Base-by-base conservation (phyloP, 164 flowering plant species). In the Macadamia integrifolia region DNA sequence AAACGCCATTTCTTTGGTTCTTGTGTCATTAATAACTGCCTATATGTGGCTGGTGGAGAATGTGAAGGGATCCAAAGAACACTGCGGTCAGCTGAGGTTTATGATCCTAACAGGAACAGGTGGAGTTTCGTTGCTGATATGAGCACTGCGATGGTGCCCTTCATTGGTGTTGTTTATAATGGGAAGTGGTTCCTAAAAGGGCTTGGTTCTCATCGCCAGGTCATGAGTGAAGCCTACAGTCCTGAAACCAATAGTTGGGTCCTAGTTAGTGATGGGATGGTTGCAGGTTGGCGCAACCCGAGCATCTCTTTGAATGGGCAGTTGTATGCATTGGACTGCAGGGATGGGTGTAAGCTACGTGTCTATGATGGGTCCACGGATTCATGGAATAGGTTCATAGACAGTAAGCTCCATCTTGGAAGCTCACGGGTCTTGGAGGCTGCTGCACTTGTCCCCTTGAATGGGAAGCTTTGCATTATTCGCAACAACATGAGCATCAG, bases 111-210 rank as follows among this genome's bases (percentile, higher is more conserved):
- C 73, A 85, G 65, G 73, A 84, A 82, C 70, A 71, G 91, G 61
- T 93, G 98, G 98, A 86, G 76, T 74, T 88, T 85, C 59, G 76
- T 93, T 65, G 75, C 94, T 15, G 98, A 93, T 60, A 91, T 93
- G 98, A 87, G 88, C 83, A 86, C 90, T 0, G 94, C 93, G 6
- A 91, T 93, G 97, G 97, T 93, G 56, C 98, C 98, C n/a, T 90
- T 88, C 62, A 91, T 91, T 48, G 97, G 96, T 50, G 96, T 93
- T 2, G 92, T 91, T 62, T 81, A 89, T 74, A 76, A 87, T 58
- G 91, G 92, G 18, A 87, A 74, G 73, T 93, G 98, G 98, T 91
- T 88, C 68, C 72, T 93, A 13, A 93, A 93, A 66, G 97, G 98
- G 52, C 86, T 88, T 1, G 96, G 96, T 13, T 65, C 87, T 43